These are phyloP conservation scores for Colletotrichum theobromicola DNA, from an alignment of 2,329 filamentous ascomycete genomes.

Conservation along the genomic window DNA sequence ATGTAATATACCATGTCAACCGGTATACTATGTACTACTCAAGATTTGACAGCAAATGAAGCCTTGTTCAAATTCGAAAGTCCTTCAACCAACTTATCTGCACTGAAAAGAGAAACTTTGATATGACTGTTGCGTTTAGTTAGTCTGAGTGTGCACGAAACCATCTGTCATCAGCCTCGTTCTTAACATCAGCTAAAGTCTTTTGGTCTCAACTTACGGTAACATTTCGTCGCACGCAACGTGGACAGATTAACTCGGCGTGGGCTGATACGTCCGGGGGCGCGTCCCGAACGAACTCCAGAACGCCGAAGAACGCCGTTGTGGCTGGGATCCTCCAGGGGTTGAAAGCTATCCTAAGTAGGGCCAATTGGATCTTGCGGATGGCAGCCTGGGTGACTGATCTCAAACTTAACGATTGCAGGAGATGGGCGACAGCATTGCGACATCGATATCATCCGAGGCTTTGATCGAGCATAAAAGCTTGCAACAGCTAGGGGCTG, in stretches of 20 bases:
- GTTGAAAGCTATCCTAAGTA: background rate
- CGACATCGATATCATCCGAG: background rate
- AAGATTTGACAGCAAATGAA: background rate
- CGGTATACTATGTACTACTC: background rate
- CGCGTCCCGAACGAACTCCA: background rate
- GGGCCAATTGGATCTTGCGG: background rate
- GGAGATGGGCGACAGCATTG: background rate
- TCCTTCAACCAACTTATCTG: background rate
- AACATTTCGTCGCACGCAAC: background rate
- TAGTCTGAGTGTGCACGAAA: background rate
- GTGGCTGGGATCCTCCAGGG: background rate
- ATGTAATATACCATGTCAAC: background rate
- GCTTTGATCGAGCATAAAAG: background rate
- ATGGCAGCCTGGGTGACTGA: background rate
- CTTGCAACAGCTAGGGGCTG: background rate
- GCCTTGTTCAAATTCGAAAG: background rate
- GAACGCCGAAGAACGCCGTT: background rate
- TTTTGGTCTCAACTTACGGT: background rate
- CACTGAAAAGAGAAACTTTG: background rate
- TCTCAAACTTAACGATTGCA: background rate
- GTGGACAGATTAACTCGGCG: background rate
- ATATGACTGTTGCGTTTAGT: background rate
- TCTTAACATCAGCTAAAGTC: background rate
- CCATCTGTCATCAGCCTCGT: background rate
- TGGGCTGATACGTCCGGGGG: background rate